Base-by-base conservation (phyloP, 169 alveolate genomes). In the Cryptosporidium parvum region DNA sequence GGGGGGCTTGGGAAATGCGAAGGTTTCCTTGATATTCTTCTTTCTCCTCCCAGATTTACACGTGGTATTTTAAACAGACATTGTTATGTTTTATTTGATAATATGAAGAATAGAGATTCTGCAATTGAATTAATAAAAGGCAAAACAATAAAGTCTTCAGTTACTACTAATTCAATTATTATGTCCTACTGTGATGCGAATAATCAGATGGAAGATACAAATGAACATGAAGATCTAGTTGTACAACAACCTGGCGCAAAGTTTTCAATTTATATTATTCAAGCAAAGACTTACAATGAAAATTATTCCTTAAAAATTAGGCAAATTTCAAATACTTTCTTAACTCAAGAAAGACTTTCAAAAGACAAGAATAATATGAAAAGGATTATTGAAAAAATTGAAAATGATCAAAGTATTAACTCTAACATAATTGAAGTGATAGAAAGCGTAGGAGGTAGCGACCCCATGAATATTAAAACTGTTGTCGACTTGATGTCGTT, bases 41-140 rank as follows among this genome's bases (percentile, higher is more conserved):
- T 80, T 29, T 44, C 89, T 39, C 52, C 89, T 42, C 89, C 89
- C 21, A 59, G 44, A 29, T 80, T 62, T 39, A 62, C 37, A n/a
- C 89, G 89, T 39, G 89, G 89, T n/a, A 65, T 80, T 12, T 80
- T 80, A 21, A 62, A 80, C 62, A 80, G 89, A 26, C 75, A 59
- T 1, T 80, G 89, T 18, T 80, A 80, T 44, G 31, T 80, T 12
- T 37, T 80, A 62, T 80, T 80, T 39, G 89, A 80, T 67, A 80
- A 39, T 62, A 45, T 39, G 29, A 35, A 31, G 21, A 80, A 80
- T 42, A 59, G 89, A 44, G 70, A 62, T 42, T n/a, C 56, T 62
- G 89, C 89, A 18, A 23, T 80, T 29, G 67, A 42, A 62, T 26
- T 61, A 39, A 62, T 80, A 18, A 80, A 80, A 80, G 89, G 89